Percentiles rank a stretch among this genome's conserved stretches.
Conservation (phyloP, 2,329 filamentous ascomycete genomes). For the Escovopsis sp. region DNA sequence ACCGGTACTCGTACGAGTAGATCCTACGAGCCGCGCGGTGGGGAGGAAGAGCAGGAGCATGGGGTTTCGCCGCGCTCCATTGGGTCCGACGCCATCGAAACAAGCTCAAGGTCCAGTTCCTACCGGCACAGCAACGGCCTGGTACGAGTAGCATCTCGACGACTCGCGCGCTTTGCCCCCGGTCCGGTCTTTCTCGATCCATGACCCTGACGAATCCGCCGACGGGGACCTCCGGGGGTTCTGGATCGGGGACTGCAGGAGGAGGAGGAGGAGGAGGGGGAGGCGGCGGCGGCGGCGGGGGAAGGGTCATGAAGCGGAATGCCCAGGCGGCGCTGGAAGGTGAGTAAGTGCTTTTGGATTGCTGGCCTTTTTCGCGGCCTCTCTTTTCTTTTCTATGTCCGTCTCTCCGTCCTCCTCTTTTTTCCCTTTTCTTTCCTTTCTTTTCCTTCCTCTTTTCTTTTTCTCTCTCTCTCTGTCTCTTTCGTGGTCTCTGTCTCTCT, state of each 20-base stretch:
- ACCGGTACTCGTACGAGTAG: no score
- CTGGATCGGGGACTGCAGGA: conserved; percentile 29
- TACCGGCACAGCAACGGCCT: neutral
- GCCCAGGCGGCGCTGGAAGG: conserved; percentile 48
- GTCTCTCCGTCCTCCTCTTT: neutral
- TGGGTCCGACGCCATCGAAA: no score
- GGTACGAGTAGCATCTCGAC: neutral
- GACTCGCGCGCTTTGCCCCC: neutral
- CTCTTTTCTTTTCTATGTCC: conserved; percentile 1
- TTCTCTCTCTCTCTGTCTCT: neutral
- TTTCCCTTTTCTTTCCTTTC: conserved; percentile 3
- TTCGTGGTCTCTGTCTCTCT: neutral
- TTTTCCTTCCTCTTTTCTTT: conserved; percentile 4
- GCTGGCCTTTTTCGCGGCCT: no score
- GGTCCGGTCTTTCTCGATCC: neutral
- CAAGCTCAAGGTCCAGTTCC: no score
- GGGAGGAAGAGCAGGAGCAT: no score
- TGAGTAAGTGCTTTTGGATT: conserved; percentile 18
- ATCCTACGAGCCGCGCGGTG: no score
- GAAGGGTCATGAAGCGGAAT: conserved; percentile 35
- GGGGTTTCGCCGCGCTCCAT: no score
- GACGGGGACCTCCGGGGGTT: conserved; percentile 30
- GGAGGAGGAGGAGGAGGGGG: conserved; percentile 22
- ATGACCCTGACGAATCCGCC: conserved; percentile 43
- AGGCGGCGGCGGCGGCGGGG: conserved; percentile 7